Conservation (phyloP, 768 basidiomycete genomes). For the Hebeloma cylindrosporum region DNA sequence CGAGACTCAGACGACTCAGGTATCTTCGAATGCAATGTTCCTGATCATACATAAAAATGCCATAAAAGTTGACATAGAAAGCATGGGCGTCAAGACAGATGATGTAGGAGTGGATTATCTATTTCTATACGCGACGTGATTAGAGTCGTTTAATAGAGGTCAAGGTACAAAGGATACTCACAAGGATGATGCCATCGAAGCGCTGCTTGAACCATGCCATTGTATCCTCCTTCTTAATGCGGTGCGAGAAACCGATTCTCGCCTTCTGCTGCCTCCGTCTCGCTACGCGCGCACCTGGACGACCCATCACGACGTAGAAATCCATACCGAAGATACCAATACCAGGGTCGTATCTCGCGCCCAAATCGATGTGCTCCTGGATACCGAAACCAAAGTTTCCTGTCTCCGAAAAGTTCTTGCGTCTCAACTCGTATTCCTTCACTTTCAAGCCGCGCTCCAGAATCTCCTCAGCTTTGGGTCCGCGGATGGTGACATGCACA, state of each 20-base stretch:
- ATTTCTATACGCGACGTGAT: constrained; percentile 39
- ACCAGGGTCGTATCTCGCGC: constrained; percentile 95
- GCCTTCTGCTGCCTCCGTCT: constrained; percentile 88
- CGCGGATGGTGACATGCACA: constrained; percentile 97
- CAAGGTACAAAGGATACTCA: constrained; percentile 37
- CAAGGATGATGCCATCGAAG: constrained; percentile 96
- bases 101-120: constrained; percentile 24
- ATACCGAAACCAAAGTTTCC: constrained; percentile 99
- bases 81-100: constrained; percentile 24
- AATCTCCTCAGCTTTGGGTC: constrained; percentile 99
- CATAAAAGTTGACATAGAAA: constrained; percentile 32
- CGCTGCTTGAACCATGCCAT: constrained; percentile 99
- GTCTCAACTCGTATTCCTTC: constrained; percentile 98
- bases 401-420: constrained; percentile 97
- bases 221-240: constrained; percentile 94
- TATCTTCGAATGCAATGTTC: constrained; percentile 24
- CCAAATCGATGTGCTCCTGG: constrained; percentile 98
- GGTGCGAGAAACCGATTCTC: constrained; percentile 84
- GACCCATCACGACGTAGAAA: constrained; percentile 97
- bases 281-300: constrained; percentile 90
- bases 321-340: constrained; percentile 99
- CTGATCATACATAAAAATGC: constrained; percentile 33
- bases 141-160: constrained; percentile 10
- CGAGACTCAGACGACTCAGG: neutral
- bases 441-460: constrained; percentile 98